Percentiles rank a stretch among this genome's conserved stretches.
phyloP scores from a whole-genome alignment of 208 protist species.

The Crithidia thermophila region DNA sequence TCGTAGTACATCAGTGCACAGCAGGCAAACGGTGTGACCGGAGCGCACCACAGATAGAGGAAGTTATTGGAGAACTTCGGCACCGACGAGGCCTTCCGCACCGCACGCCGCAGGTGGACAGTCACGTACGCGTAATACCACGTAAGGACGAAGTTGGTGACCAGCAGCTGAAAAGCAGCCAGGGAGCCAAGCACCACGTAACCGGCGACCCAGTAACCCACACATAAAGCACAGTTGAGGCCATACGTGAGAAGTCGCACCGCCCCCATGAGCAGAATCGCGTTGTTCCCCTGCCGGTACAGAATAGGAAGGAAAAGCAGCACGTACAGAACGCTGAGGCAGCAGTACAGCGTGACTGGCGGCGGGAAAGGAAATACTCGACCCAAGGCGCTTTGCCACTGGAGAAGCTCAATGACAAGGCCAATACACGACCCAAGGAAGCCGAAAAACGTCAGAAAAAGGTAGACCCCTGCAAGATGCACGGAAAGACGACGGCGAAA shows the following conservation, averaged over 20 bases:
- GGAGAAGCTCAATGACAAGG: conserved; percentile 58
- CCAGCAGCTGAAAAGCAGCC: conserved; percentile 49
- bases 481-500: conserved; percentile 28
- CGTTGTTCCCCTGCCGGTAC: conserved; percentile 26
- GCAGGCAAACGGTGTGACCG: conserved; percentile 59
- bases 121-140: conserved; percentile 53
- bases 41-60: conserved; percentile 59
- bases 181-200: conserved; percentile 57
- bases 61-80: conserved; percentile 36
- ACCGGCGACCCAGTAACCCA: conserved; percentile 66
- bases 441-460: conserved; percentile 54
- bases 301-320: conserved; percentile 33
- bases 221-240: conserved; percentile 62
- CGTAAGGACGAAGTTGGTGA: conserved; percentile 55
- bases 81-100: conserved; percentile 24
- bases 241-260: conserved; percentile 59
- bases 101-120: conserved; percentile 33
- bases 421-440: conserved; percentile 64
- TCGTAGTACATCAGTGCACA: conserved; percentile 66
- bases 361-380: conserved; percentile 67
- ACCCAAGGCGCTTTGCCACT: conserved; percentile 61
- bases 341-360: conserved; percentile 68
- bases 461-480: conserved; percentile 22
- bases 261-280: conserved; percentile 40
- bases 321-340: conserved; percentile 57